Evolutionary conservation across 352 stramenopile species (phyloP), one percentile per base, ranked within the genome.

Genomic region (Phytophthora colocasiae): DNA sequence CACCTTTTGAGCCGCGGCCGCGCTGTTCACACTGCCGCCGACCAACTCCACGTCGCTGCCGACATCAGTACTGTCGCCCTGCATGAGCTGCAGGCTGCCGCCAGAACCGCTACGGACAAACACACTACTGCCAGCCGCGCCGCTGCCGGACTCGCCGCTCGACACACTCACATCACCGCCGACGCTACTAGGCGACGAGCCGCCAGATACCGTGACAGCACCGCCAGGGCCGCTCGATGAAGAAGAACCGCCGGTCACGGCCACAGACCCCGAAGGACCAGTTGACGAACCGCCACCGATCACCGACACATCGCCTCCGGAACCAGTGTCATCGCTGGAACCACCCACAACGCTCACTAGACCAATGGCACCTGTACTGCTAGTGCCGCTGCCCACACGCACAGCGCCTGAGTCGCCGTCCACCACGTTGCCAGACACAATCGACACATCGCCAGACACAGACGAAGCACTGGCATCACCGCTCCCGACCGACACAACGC

Each of bases 41-140:
- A n/a, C 14, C 40, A 71, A 34, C 49, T 74, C 66, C 66, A 74
- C 43, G 29, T 74, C 66, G 50, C 43, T 60, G 46, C 66, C 66
- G 11, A 67, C 66, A 31, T 17, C 44, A 38, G 7, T 54, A 62
- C 61, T 54, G 38, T 71, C 41, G 32, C 66, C 66, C 52, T 74
- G 66, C 19, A 66, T 32, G 29, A 71, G 46, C 45, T 53, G 62
- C 49, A 74, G 38, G 6, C 54, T 58, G 27, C 66, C 66, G 31
- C 61, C 66, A 17, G 66, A 71, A 56, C 49, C 57, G 19, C 63
- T 71, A 58, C 56, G 56, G 29, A 71, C 48, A 41, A 66, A 11
- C 36, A 66, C 49, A 32, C 56, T 53, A 49, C 62, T 60, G 47
- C 62, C 62, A 56, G 24, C 39, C 5, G 55, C 45, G 36, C 38